A percentile compares a stretch with the other conserved stretches of the same genome.
phyloP scores from a whole-genome alignment of 805 yeast genomes.

The Teunomyces aglyptinius region DNA sequence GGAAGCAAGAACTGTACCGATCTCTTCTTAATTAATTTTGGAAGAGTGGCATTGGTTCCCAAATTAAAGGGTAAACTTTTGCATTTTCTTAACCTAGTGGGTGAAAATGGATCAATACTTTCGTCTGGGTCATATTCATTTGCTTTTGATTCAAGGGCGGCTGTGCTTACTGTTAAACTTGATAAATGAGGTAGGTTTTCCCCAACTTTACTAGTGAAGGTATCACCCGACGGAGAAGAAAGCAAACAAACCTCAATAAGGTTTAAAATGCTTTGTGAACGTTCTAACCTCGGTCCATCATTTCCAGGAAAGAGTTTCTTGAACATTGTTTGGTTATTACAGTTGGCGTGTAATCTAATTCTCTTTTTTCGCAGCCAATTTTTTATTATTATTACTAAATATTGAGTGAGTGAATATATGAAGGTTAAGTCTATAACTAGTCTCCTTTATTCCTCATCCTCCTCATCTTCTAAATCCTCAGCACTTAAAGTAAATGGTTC shows the following conservation, averaged over 20 bases:
- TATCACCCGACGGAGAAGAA: not conserved
- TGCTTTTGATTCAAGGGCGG: not conserved
- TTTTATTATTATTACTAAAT: not conserved
- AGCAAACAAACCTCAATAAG: not conserved
- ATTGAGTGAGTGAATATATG: not conserved
- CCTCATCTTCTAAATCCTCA: slow-evolving; percentile 46
- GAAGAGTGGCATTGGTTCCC: not conserved
- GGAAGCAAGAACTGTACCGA: slow-evolving; percentile 7
- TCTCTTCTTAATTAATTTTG: not conserved
- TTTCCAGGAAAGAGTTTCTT: not conserved
- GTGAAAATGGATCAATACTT: slow-evolving; percentile 13
- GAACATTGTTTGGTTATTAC: not conserved
- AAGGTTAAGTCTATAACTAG: not conserved
- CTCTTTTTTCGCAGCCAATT: slow-evolving; percentile 1
- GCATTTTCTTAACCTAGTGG: slow-evolving; percentile 8
- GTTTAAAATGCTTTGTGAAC: not conserved
- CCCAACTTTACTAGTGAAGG: not conserved
- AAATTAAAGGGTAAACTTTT: slow-evolving; percentile 8
- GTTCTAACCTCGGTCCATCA: not conserved
- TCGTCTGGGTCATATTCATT: slow-evolving; percentile 6
- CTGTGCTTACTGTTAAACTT: not conserved
- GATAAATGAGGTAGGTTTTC: not conserved
- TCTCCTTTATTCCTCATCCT: slow-evolving; percentile 5
- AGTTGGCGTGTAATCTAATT: not conserved
- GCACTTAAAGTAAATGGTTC: slow-evolving; percentile 66